These are phyloP conservation scores for Suillus subaureus DNA, from an alignment of 768 basidiomycete genomes.

Conservation along the genomic window DNA sequence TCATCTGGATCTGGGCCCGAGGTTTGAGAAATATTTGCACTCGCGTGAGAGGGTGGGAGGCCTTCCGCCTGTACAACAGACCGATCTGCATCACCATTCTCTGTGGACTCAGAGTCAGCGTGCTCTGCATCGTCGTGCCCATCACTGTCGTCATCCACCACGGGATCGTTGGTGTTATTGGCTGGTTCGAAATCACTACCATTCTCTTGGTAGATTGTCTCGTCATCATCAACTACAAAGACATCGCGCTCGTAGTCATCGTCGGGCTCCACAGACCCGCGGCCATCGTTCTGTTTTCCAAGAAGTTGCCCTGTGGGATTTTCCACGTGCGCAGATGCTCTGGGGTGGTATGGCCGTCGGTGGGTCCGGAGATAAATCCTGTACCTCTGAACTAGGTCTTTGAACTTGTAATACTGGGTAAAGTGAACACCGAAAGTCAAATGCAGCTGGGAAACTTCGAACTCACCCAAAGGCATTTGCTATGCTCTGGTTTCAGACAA, in stretches of 20 bases:
- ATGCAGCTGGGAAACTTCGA: background rate
- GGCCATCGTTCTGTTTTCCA: slow-evolving; percentile 3
- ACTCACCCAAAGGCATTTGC: background rate
- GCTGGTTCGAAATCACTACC: background rate
- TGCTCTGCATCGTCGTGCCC: background rate
- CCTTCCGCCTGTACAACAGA: background rate
- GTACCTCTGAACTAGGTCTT: slow-evolving; percentile 5
- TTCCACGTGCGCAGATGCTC: background rate
- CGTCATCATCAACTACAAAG: slow-evolving; percentile 7
- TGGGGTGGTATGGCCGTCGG: background rate
- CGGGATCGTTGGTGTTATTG: background rate
- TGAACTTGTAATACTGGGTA: background rate
- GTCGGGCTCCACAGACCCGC: slow-evolving; percentile 1
- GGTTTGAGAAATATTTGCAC: background rate
- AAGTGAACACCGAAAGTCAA: background rate
- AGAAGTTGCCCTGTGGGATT: slow-evolving; percentile 7
- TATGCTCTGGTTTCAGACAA: slow-evolving; percentile 9
- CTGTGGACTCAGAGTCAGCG: no score
- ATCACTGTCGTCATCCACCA: background rate
- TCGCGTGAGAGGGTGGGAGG: background rate
- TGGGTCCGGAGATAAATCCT: background rate
- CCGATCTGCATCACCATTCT: background rate
- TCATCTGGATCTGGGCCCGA: background rate
- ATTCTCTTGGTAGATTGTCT: background rate
- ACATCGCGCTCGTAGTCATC: slow-evolving; percentile 1